A percentile compares a stretch with the other conserved stretches of the same genome.
These are phyloP conservation scores for Eleusine indica DNA, from an alignment of 176 grass and related monocot species.

Conservation along the genomic window DNA sequence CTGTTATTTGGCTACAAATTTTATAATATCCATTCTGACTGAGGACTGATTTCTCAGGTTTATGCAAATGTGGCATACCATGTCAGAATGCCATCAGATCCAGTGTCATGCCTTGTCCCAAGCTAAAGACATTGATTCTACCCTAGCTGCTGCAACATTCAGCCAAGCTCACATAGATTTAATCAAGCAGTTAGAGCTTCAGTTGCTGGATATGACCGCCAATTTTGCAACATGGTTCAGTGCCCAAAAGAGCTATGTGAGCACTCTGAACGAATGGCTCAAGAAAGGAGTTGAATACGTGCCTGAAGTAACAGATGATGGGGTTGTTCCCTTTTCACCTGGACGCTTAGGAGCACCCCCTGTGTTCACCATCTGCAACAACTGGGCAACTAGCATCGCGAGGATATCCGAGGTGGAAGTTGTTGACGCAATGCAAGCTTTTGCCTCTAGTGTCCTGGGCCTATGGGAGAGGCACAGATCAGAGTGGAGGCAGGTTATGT, in stretches of 20 bases:
- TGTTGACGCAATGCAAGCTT: slow-evolving; percentile 41
- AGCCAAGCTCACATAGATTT: slow-evolving; percentile 53
- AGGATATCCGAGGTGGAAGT: slow-evolving; percentile 50
- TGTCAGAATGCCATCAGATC: slow-evolving; percentile 73
- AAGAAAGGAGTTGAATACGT: slow-evolving; percentile 62
- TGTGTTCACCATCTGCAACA: slow-evolving; percentile 64
- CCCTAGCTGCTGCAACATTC: slow-evolving; percentile 37
- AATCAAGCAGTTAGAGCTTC: slow-evolving; percentile 53
- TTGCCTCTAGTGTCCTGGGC: slow-evolving; percentile 49
- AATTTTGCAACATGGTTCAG: slow-evolving; percentile 64
- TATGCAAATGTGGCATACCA: slow-evolving; percentile 70
- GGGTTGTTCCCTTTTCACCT: slow-evolving; percentile 64
- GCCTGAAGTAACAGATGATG: slow-evolving; percentile 73
- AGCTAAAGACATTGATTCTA: slow-evolving; percentile 51
- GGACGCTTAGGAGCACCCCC: slow-evolving; percentile 69
- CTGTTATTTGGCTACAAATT: background rate
- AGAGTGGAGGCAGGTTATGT: slow-evolving; percentile 50
- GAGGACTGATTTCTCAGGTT: slow-evolving; percentile 55
- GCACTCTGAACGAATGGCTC: slow-evolving; percentile 74
- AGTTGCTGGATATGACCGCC: slow-evolving; percentile 47
- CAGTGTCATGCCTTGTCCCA: slow-evolving; percentile 59
- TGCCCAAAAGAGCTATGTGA: slow-evolving; percentile 57
- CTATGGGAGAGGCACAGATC: slow-evolving; percentile 58
- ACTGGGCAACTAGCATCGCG: slow-evolving; percentile 52
- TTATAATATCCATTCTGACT: background rate